Evolutionary conservation across 1,284 basidiomycete genomes (phyloP).

Genomic region (Pascua guehoae): DNA sequence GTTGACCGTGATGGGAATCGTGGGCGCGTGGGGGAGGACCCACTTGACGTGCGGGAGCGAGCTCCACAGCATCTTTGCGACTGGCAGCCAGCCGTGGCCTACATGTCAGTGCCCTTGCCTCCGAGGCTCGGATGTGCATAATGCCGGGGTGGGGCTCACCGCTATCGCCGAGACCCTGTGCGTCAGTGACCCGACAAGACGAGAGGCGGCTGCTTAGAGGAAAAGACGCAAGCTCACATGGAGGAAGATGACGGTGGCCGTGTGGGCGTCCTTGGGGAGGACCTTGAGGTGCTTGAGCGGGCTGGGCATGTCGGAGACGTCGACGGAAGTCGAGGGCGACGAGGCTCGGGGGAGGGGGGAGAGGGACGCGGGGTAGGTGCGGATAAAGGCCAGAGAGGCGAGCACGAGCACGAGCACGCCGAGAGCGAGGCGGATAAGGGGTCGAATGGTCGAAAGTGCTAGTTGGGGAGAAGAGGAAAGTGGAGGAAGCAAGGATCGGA

Average conservation of each 20-base stretch:
- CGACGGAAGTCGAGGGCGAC: not conserved
- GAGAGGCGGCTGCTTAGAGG: no score
- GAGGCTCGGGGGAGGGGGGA: not conserved
- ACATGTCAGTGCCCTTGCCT: not conserved
- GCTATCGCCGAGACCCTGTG: slow-evolving; percentile 43
- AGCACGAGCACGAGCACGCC: not conserved
- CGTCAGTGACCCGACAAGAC: no score
- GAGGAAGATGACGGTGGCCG: slow-evolving; percentile 81
- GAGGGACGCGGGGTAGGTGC: not conserved
- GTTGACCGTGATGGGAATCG: slow-evolving; percentile 49
- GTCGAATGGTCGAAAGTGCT: not conserved
- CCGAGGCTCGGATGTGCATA: not conserved
- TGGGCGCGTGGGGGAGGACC: slow-evolving; percentile 72
- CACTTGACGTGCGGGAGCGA: slow-evolving; percentile 72
- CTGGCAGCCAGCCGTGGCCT: slow-evolving; percentile 71
- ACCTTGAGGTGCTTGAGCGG: slow-evolving; percentile 44
- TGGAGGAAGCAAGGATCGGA: not conserved
- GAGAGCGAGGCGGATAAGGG: not conserved
- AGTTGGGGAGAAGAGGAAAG: not conserved
- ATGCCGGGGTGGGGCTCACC: slow-evolving; percentile 21
- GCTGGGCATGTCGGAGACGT: not conserved
- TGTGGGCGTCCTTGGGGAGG: slow-evolving; percentile 56
- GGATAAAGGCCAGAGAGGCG: not conserved
- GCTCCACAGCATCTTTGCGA: slow-evolving; percentile 63
- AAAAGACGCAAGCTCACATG: slow-evolving; percentile 59